phyloP scores from a whole-genome alignment of 1,284 basidiomycete genomes.

The Tilletia setariae region DNA sequence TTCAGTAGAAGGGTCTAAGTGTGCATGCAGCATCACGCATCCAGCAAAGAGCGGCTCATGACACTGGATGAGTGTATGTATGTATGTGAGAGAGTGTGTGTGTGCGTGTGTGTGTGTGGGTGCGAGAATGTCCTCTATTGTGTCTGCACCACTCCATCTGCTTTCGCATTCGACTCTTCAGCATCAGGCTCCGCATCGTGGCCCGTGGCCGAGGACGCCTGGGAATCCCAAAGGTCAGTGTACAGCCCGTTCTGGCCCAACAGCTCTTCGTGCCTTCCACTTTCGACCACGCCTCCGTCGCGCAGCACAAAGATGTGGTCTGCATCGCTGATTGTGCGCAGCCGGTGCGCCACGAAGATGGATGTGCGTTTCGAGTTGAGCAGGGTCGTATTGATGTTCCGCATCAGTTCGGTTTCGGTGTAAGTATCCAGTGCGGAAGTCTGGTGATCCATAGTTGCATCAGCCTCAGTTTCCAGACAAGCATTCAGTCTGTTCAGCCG shows the following conservation, averaged over 20 bases:
- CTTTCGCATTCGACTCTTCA: neutral
- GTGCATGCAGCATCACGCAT: too few relatives aligned
- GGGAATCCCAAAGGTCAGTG: slow-evolving; percentile 45
- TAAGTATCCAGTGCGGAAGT: slow-evolving; percentile 92
- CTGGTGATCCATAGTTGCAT: slow-evolving; percentile 55
- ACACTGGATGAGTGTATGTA: too few relatives aligned
- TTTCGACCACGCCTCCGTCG: slow-evolving; percentile 38
- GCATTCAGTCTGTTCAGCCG: neutral
- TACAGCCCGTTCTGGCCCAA: slow-evolving; percentile 41
- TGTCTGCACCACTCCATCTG: too few relatives aligned
- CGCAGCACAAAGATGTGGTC: slow-evolving; percentile 50
- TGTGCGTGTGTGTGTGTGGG: too few relatives aligned
- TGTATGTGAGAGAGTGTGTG: too few relatives aligned
- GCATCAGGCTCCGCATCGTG: neutral
- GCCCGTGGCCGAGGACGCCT: slow-evolving; percentile 17
- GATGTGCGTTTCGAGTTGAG: slow-evolving; percentile 77
- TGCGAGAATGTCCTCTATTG: too few relatives aligned
- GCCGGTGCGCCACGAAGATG: slow-evolving; percentile 69
- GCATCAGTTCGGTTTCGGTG: slow-evolving; percentile 91
- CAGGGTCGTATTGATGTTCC: slow-evolving; percentile 79
- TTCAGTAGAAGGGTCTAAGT: too few relatives aligned
- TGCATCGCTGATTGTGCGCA: slow-evolving; percentile 84
- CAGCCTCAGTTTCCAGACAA: slow-evolving; percentile 1
- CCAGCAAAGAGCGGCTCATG: too few relatives aligned
- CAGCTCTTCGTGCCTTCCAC: slow-evolving; percentile 43